These are phyloP conservation scores for Lachancea lanzarotensis DNA, from an alignment of 805 yeast species.

Conservation along the genomic window DNA sequence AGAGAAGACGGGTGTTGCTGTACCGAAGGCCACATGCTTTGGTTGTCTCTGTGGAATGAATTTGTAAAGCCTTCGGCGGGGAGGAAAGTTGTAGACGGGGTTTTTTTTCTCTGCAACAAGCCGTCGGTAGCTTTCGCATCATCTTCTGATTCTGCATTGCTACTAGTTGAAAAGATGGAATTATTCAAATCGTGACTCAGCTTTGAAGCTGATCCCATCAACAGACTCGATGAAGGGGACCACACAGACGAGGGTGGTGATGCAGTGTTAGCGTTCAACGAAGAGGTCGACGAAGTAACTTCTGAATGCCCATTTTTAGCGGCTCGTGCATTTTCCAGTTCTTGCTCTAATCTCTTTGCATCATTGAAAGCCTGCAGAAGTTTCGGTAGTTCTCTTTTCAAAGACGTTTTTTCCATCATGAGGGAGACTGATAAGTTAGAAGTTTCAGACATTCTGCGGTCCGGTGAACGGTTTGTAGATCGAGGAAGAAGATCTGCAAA, in stretches of 20 bases:
- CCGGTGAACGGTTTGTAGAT: background rate
- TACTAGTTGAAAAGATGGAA: background rate
- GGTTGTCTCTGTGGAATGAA: slow-evolving; percentile 6
- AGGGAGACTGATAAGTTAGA: slow-evolving; percentile 34
- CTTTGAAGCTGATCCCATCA: background rate
- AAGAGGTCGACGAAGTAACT: background rate
- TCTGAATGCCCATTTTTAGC: background rate
- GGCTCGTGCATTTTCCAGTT: slow-evolving; percentile 26
- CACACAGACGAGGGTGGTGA: slow-evolving; percentile 5
- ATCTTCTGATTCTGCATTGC: slow-evolving; percentile 5
- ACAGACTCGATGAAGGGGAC: slow-evolving; percentile 4
- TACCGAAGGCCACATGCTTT: slow-evolving; percentile 4
- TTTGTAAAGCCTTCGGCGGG: slow-evolving; percentile 4
- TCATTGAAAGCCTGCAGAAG: slow-evolving; percentile 61
- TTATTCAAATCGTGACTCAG: background rate
- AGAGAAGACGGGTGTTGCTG: background rate
- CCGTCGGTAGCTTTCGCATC: background rate
- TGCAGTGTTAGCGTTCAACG: background rate
- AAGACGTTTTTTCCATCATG: slow-evolving; percentile 43
- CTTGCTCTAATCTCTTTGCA: slow-evolving; percentile 53
- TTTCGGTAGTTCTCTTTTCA: slow-evolving; percentile 59
- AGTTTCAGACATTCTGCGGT: slow-evolving; percentile 17
- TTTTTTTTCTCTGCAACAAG: background rate
- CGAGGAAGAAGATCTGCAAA: slow-evolving; percentile 1
- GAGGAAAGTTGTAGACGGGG: background rate